A percentile compares a stretch with the other conserved stretches of the same genome.
Evolutionary conservation across 1,139 yeast genomes (phyloP).

Genomic region (Scheffersomyces cryptocercus): DNA sequence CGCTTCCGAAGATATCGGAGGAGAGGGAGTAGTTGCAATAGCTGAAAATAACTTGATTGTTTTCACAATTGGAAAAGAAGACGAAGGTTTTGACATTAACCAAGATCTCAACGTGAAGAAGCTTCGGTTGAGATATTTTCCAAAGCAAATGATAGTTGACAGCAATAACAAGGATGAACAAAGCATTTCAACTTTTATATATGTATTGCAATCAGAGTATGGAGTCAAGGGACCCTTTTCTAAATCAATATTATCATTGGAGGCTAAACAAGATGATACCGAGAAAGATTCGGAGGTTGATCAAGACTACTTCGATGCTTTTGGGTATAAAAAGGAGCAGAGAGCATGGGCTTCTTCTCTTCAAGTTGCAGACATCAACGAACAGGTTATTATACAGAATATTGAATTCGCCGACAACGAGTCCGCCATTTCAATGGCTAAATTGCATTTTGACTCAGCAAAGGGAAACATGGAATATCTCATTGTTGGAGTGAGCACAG

Average conservation of each 20-base stretch:
- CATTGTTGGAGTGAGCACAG: conserved; percentile 49
- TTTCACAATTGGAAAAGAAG: conserved; percentile 54
- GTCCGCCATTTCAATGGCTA: conserved; percentile 32
- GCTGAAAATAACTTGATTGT: conserved; percentile 55
- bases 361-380: conserved; percentile 46
- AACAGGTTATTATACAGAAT: conserved; percentile 37
- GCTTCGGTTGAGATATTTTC: conserved; percentile 51
- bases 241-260: conserved; percentile 1
- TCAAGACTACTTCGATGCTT: conserved; percentile 35
- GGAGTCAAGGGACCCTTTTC: conserved; percentile 33
- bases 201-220: conserved; percentile 51
- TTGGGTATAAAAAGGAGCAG: conserved; percentile 34
- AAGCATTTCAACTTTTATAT: conserved; percentile 21
- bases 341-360: conserved; percentile 53
- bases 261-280: conserved; percentile 9
- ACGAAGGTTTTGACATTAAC: conserved; percentile 33
- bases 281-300: conserved; percentile 14
- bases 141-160: conserved; percentile 44
- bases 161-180: conserved; percentile 10
- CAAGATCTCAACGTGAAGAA: conserved; percentile 49
- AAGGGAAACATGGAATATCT: conserved; percentile 34
- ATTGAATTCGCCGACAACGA: conserved; percentile 45
- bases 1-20: conserved; percentile 62
- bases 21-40: conserved; percentile 65
- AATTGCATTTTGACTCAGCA: conserved; percentile 18